These are phyloP conservation scores for Zoysia japonica DNA, from an alignment of 176 grass and related monocot genomes.

Conservation along the genomic window DNA sequence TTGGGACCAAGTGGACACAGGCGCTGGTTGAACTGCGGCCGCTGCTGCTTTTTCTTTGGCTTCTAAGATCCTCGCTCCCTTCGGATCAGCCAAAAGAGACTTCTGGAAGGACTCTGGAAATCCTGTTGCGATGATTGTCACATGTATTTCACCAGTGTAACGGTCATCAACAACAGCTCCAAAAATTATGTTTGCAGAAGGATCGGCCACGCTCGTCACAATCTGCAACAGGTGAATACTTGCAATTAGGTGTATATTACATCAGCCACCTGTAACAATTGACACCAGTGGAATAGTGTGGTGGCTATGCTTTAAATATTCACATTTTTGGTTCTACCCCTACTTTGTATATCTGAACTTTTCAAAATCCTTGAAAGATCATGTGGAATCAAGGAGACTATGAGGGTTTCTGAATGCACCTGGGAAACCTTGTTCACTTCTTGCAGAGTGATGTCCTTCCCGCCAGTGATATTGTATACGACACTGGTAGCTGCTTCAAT, in stretches of 20 bases:
- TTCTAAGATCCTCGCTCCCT: constrained; percentile 53
- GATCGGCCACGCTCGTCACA: constrained; percentile 89
- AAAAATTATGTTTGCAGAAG: constrained; percentile 95
- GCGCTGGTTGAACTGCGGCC: constrained; percentile 19
- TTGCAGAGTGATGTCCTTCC: constrained; percentile 95
- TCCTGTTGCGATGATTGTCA: constrained; percentile 89
- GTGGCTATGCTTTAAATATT: no score
- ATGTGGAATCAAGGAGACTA: neutral
- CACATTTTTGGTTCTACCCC: no score
- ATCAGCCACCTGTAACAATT: no score
- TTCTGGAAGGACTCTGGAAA: constrained; percentile 90
- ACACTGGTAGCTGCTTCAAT: constrained; percentile 86
- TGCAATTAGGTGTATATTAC: no score
- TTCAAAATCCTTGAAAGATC: neutral
- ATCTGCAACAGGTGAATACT: constrained; percentile 48
- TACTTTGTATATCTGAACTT: neutral
- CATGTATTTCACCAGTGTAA: constrained; percentile 85
- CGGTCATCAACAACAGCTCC: constrained; percentile 88
- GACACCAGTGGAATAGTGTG: no score
- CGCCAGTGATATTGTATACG: constrained; percentile 93
- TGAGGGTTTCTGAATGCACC: constrained; percentile 35
- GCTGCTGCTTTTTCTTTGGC: constrained; percentile 47
- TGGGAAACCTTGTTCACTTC: constrained; percentile 95
- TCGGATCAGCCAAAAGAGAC: constrained; percentile 67
- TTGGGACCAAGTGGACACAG: constrained; percentile 47